Base-by-base conservation (phyloP, 2,329 filamentous ascomycete genomes). In the Tricladium varicosporioides region DNA sequence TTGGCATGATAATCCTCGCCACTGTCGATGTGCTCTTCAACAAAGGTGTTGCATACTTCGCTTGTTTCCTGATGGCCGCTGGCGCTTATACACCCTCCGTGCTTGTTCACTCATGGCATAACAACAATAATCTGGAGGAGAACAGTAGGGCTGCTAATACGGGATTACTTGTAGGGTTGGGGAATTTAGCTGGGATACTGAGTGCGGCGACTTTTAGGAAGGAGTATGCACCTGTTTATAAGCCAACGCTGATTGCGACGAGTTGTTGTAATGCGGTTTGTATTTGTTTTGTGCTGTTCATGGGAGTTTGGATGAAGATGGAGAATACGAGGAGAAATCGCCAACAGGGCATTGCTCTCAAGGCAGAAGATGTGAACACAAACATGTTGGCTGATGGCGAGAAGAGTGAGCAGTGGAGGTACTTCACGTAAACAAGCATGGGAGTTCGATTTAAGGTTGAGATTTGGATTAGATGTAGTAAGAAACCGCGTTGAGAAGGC, bases 151-250 rank as follows among this genome's bases (percentile, higher is more conserved):
- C 78, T 5, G 76, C 77, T 0, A 78, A 75, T 9, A 80, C 76
- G 1, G 78, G 75, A 0, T 65, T 80, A 13, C 68, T 78, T 1
- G 77, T 78, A 5, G 78, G 76, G 0, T 63, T 81, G 7, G 77
- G 76, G 0, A 81, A 81, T 57, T 57, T 81, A 2, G 77, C 73
- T 0, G 78, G 78, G 0, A 75, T 81, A 13, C 54, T 80, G n/a
- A 72, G 63, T 2, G 70, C 70, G 7, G 75, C 72, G 0, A 80
- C 76, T 0, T 81, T 80, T 54, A 70, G 77, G 7, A 73, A 72
- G 0, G 72, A 76, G 51, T 80, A 78, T 60, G 77, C 78, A 1
- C 79, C 79, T 0, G 73, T 74, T 53, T 80, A 80, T 58, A 69
- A 75, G 0, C 78, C 78, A 0, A 80, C 76, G 1, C 64, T 81